Evolutionary conservation across 2,329 filamentous ascomycete species (phyloP), one percentile per base, ranked within the genome.

Genomic region (Aspergillus sp.): DNA sequence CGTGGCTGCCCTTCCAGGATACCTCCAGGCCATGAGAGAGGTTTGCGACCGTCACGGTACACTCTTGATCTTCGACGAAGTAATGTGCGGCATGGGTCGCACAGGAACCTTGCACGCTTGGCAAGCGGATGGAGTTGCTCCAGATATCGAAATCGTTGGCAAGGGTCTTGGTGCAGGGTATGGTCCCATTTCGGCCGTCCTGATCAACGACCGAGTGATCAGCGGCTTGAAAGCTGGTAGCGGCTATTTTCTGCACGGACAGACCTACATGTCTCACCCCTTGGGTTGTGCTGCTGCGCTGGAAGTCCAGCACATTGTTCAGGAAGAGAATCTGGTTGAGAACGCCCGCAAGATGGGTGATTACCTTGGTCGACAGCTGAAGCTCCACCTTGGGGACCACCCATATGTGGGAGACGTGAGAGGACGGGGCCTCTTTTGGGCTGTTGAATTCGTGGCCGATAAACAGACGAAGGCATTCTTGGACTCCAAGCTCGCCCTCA

Each of bases 11-110:
- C 79, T 86, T 0, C 75, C 78, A 0, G 89, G 89, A 0, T 93
- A 93, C 64, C 84, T 91, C 47, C 75, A 79, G 56, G 88, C 86
- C 0, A 84, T 92, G 69, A 81, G 82, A 61, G 77, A 78, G 3
- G 78, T 93, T 0, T 93, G 90, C 72, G 82, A 87, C 55, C 84
- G 83, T 58, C 81, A 92, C 67, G 89, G 87, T 0, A 84, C 87
- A 0, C 80, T 93, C 0, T 77, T 93, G 9, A 87, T 92, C 54
- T 74, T 92, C 0, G 90, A 93, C 67, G 90, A 92, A 55, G 62
- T 67, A 12, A 90, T 91, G 85, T 84, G 79, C 58, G 84, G 84
- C 7, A 80, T 82, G 73, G 84, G 84, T 6, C 77, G 83, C 6
- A 78, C 76, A 78, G 66, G 66, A 4, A 57, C 61, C 16, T 59